Base-by-base conservation (phyloP, 495 filamentous ascomycete species). In the Schizothecium vesticola region DNA sequence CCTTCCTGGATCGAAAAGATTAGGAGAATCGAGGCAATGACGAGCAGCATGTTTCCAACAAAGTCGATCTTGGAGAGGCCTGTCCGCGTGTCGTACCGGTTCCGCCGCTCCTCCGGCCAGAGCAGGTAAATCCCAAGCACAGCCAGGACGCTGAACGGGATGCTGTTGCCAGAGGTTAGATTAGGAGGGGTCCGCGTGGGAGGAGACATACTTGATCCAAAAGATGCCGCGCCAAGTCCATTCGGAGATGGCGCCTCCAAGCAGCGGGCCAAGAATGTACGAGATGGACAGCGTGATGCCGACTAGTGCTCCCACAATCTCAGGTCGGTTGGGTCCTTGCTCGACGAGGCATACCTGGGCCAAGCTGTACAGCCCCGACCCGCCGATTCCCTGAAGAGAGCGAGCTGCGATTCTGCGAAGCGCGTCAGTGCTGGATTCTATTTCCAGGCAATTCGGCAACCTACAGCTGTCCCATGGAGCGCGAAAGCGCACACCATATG, bases 201-300 rank as follows among this genome's bases (percentile, higher is more conserved):
- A 43, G 28, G 33, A 26, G 9, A 73, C 75, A 12, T 56, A 82
- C 82, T 92, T 92, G 79, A 92, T 87, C 86, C 87, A 92, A 74
- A 90, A 92, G 31, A 84, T 85, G 82, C 88, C 90, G 33, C 88
- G 74, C 91, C 91, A 93, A 5, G 80, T 81, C 16, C 87, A 80
- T 59, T 89, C 80, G 0, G 90, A 84, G 61, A 94, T 88, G 2
- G 83, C 81, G 22, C 91, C 91, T 13, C 91, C 91, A 2, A 92
- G 78, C 3, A 93, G 72, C 1, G 91, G 91, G 0, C 91, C 91
- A 7, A 88, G 72, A 3, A 83, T 76, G 64, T 80, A 83, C 3
- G 81, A 82, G 3, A 82, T 72, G 13, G 80, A 81, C 13, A 84
- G 71, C 0, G 81, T 83, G 51, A 80, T 66, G 28, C 81, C 82